These are phyloP conservation scores for Jatropha curcas DNA, from an alignment of 345 rosid genomes.

Conservation along the genomic window DNA sequence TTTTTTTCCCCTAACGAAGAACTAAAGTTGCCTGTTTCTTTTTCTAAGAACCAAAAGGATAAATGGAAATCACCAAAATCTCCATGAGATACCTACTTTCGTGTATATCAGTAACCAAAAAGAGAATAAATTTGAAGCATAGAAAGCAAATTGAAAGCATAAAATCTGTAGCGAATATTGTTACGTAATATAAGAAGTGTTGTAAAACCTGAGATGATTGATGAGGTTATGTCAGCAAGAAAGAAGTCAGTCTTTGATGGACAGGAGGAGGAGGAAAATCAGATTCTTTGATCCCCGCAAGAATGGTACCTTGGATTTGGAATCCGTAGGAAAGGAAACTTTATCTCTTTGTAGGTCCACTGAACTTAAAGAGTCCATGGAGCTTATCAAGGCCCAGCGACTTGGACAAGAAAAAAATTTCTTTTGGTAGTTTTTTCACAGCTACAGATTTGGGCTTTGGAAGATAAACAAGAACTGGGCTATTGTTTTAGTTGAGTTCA, in stretches of 20 bases:
- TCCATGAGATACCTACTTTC: background rate
- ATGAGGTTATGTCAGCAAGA: too few species aligned
- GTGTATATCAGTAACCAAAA: background rate
- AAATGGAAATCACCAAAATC: background rate
- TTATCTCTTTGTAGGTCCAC: too few species aligned
- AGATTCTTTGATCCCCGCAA: background rate
- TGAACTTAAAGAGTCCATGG: background rate
- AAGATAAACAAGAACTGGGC: background rate
- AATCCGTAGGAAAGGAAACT: too few species aligned
- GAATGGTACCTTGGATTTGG: background rate
- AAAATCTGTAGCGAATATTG: background rate
- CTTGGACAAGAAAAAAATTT: background rate
- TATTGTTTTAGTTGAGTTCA: too few species aligned
- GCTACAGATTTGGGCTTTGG: background rate
- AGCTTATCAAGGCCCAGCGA: background rate
- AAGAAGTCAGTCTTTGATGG: background rate
- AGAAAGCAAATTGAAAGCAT: background rate
- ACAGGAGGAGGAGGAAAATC: background rate
- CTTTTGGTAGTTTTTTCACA: too few species aligned
- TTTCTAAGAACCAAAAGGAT: background rate
- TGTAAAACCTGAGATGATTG: background rate
- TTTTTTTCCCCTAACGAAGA: background rate
- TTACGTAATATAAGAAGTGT: background rate
- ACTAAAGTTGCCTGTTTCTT: too few species aligned
- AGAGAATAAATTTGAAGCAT: background rate